Conservation (phyloP, 2,329 filamentous ascomycete species). For the Ramularia collo-cygni region DNA sequence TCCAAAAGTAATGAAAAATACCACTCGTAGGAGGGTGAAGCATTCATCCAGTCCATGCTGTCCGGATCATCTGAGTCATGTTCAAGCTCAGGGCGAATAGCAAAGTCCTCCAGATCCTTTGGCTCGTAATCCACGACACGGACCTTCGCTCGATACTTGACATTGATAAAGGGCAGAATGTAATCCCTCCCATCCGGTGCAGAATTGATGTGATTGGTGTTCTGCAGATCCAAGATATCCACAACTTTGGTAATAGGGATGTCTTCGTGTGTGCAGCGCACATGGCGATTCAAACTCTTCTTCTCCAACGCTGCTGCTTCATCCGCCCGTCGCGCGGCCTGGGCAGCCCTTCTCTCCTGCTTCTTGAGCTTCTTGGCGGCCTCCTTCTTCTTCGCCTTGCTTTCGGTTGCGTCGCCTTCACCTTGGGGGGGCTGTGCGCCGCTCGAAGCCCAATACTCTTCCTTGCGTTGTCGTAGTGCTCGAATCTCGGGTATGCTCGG, state of each 20-base stretch:
- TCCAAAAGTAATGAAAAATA: conserved; percentile 73
- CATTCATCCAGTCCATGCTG: conserved; percentile 30
- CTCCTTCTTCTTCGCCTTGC: conserved; percentile 14
- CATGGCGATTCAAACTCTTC: conserved; percentile 20
- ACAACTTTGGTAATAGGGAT: conserved; percentile 35
- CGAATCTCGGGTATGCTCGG: conserved; percentile 42
- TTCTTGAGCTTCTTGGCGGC: conserved; percentile 34
- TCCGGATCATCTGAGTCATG: conserved; percentile 8
- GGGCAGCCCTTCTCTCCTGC: conserved; percentile 33
- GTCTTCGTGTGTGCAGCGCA: conserved; percentile 39
- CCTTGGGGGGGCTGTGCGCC: conserved; percentile 20
- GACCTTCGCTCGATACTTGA: conserved; percentile 61
- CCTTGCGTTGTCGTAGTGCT: conserved; percentile 56
- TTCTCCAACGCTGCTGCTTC: conserved; percentile 1
- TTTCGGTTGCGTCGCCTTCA: conserved; percentile 10
- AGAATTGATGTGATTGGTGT: conserved; percentile 40
- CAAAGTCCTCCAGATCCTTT: conserved; percentile 62
- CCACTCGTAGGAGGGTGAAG: conserved; percentile 64
- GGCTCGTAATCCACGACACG: conserved; percentile 82
- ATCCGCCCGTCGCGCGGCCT: conserved; percentile 14
- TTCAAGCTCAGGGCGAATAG: conserved; percentile 32
- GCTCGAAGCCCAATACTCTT: conserved; percentile 47
- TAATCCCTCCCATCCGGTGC: conserved; percentile 23
- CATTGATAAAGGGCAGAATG: conserved; percentile 42
- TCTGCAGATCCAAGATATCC: conserved; percentile 44